These are phyloP conservation scores for Cladophialophora carrionii DNA, from an alignment of 2,329 filamentous ascomycete genomes.

Conservation along the genomic window DNA sequence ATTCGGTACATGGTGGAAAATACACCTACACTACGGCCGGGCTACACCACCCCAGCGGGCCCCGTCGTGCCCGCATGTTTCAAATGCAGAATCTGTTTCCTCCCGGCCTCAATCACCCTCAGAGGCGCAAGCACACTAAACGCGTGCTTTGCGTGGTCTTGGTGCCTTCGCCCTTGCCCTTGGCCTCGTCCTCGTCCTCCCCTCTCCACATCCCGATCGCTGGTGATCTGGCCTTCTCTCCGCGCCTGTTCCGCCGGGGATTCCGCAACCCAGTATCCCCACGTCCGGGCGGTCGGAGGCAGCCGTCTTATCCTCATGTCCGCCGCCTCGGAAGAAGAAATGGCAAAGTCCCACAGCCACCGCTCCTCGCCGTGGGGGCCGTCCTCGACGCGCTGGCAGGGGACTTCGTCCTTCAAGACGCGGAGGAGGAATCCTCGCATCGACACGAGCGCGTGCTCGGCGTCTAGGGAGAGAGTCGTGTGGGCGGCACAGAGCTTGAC, in stretches of 20 bases:
- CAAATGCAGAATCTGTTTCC: constrained; percentile 17
- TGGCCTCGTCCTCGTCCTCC: background rate
- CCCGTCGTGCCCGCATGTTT: background rate
- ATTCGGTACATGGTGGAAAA: too few species aligned
- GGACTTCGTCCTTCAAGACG: constrained; percentile 27
- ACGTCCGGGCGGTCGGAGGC: background rate
- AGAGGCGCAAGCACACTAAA: constrained; percentile 28
- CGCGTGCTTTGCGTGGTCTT: background rate
- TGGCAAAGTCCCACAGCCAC: constrained; percentile 33
- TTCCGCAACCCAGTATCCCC: background rate
- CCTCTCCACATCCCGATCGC: background rate
- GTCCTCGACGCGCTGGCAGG: constrained; percentile 16
- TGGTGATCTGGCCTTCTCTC: background rate
- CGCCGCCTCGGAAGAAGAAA: background rate
- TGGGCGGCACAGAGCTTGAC: constrained; percentile 33
- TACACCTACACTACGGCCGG: background rate
- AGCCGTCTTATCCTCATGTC: background rate
- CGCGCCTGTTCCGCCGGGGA: background rate
- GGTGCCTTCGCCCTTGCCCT: background rate
- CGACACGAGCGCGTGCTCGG: constrained; percentile 27
- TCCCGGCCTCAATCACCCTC: constrained; percentile 22
- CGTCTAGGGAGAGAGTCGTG: constrained; percentile 31
- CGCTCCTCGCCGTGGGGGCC: constrained; percentile 25
- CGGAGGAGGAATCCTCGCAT: constrained; percentile 30
- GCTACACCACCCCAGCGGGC: constrained; percentile 11